phyloP scores from a whole-genome alignment of 1,284 basidiomycete genomes.

The Ceratobasidium sp. region DNA sequence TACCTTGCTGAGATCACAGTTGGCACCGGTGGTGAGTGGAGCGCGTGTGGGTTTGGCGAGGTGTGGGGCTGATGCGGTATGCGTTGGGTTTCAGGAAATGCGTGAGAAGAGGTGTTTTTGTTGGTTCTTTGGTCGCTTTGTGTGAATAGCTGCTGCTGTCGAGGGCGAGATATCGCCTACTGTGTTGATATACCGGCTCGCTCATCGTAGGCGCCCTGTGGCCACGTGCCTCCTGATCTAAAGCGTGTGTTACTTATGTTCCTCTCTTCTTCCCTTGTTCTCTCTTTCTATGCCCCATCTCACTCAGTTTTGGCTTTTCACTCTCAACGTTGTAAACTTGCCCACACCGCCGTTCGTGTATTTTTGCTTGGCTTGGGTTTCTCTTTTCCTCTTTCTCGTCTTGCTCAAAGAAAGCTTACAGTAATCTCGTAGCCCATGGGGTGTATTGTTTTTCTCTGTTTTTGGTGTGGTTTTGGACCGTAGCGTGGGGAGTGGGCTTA shows the following conservation, averaged over 20 bases:
- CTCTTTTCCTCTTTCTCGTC: neutral
- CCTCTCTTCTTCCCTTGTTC: constrained; percentile 17
- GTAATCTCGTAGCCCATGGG: constrained; percentile 25
- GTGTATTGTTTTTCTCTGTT: constrained; percentile 24
- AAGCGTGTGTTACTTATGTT: neutral
- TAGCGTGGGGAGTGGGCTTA: constrained; percentile 23
- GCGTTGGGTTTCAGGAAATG: constrained; percentile 8
- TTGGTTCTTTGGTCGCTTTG: constrained; percentile 16
- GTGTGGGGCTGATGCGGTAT: constrained; percentile 8
- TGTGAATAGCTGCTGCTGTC: constrained; percentile 34
- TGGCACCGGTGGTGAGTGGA: constrained; percentile 27
- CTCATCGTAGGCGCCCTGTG: neutral
- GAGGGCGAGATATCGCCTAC: constrained; percentile 6
- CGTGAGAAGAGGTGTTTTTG: constrained; percentile 6
- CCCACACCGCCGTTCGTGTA: constrained; percentile 40
- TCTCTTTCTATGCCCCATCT: constrained; percentile 8
- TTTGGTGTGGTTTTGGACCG: constrained; percentile 32
- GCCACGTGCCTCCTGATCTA: constrained; percentile 21
- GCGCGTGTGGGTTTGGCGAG: neutral
- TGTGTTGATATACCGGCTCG: constrained; percentile 27
- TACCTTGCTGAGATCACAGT: constrained; percentile 31
- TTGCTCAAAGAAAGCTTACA: constrained; percentile 14
- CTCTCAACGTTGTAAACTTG: constrained; percentile 23
- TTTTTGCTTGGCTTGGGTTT: constrained; percentile 33
- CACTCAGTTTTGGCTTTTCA: constrained; percentile 17